Percentiles rank a stretch among this genome's conserved stretches.
phyloP scores from a whole-genome alignment of 129 eudicot genomes.

The Escallonia herrerae region DNA sequence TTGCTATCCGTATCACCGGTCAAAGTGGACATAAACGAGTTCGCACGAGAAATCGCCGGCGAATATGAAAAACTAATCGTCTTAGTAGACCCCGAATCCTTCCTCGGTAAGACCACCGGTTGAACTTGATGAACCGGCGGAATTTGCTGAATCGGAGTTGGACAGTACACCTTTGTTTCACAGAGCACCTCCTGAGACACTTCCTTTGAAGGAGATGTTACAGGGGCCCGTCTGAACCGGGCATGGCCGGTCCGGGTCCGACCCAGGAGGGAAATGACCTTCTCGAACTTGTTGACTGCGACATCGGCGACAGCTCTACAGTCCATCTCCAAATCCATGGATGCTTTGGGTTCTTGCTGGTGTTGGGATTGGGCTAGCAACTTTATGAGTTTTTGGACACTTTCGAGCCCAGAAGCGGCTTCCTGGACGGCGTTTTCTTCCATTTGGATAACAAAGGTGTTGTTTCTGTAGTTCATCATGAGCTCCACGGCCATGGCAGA shows the following conservation, averaged over 20 bases:
- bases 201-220: constrained; percentile 9
- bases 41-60: constrained; percentile 51
- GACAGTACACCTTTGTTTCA: constrained; percentile 53
- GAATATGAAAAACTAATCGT: constrained; percentile 60
- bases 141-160: constrained; percentile 72
- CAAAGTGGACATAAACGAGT: constrained; percentile 60
- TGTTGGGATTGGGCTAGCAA: constrained; percentile 34
- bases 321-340: constrained; percentile 18
- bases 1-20: constrained; percentile 33
- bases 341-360: constrained; percentile 8
- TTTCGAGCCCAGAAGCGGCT: constrained; percentile 80
- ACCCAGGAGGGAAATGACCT: constrained; percentile 59
- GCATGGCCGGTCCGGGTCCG: constrained; percentile 79
- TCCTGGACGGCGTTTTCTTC: constrained; percentile 56
- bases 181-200: background rate
- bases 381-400: constrained; percentile 54
- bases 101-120: constrained; percentile 1
- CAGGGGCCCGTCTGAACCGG: constrained; percentile 81
- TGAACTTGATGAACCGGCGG: constrained; percentile 33
- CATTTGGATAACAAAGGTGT: constrained; percentile 9
- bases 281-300: constrained; percentile 62
- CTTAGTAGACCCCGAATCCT: constrained; percentile 33
- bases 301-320: constrained; percentile 55
- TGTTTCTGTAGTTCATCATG: constrained; percentile 37
- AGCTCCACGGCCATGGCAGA: constrained; percentile 66